Base-by-base conservation (phyloP, 1,284 basidiomycete genomes). In the Termitomyces sp. region DNA sequence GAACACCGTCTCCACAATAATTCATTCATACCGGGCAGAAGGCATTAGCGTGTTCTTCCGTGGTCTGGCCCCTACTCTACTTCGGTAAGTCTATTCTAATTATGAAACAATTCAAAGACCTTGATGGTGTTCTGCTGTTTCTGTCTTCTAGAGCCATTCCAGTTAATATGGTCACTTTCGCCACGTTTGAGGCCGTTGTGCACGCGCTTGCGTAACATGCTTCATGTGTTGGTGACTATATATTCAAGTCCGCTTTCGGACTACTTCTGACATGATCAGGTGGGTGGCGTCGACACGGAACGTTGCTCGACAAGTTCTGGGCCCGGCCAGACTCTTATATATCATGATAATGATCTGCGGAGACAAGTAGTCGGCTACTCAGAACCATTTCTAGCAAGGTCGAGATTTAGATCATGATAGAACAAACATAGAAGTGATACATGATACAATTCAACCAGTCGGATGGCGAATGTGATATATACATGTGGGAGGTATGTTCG, bases 11-110 rank as follows among this genome's bases (percentile, higher is more conserved):
- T 81, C 81, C 40, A 84, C 84, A 0, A 78, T 81, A 47, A 61
- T 73, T 0, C 61, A 85, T 53, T 86, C 86, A 0, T 86, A 88
- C 58, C 76, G 78, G 13, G 65, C 74, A 5, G 86, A 89, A 61
- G 91, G 91, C 0, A 58, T 75, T 18, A 61, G 71, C 5, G 86
- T 89, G 5, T 91, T 93, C 67, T 88, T 84, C 60, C 74, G 79
- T 3, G 92, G 91, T 0, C 67, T 94, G 35, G 74, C 81, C 6
- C 89, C 91, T 3, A 93, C 91, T 1, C 65, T 94, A 6, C 79
- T 93, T 44, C 76, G 91, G 86, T 88, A 58, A 57, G 83, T 41
- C 35, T 46, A 26, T 21, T 26, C 19, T 18, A 37, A 24, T 18
- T 24, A 30, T 43, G 18, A 30, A 30, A 18, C 10, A 11, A 30